Evolutionary conservation across 441 rosid genomes (phyloP).

Genomic region (Populus trichocarpa): DNA sequence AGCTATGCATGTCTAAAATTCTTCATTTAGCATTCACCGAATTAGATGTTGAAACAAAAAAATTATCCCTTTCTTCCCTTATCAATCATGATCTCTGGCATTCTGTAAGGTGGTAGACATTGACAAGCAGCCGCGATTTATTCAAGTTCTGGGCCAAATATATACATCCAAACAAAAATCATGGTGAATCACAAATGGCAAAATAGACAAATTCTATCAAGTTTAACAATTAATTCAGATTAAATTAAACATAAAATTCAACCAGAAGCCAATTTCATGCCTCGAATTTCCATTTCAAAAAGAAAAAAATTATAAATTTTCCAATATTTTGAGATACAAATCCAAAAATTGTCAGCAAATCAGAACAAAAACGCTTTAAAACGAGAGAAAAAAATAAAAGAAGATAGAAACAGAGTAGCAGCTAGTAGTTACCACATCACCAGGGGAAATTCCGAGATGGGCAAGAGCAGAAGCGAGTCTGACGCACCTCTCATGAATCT

Average conservation of each 20-base stretch:
- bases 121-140: background rate
- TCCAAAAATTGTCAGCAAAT: background rate
- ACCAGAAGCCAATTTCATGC: background rate
- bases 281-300: background rate
- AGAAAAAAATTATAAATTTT: background rate
- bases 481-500: conserved; percentile 65
- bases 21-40: background rate
- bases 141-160: too few species aligned
- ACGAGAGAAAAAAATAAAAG: background rate
- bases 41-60: background rate
- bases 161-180: too few species aligned
- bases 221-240: too few species aligned
- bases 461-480: conserved; percentile 65
- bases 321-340: background rate
- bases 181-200: background rate
- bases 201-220: background rate
- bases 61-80: background rate
- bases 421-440: conserved; percentile 49
- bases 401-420: background rate
- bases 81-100: background rate
- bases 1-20: background rate
- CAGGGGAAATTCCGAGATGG: conserved; percentile 40
- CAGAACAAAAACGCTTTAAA: background rate
- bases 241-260: background rate
- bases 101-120: background rate